Percentiles rank a stretch among this genome's conserved stretches.
These are phyloP conservation scores for Chytriomyces hyalinus DNA, from an alignment of 192 early-diverging fungal genomes.

Conservation along the genomic window DNA sequence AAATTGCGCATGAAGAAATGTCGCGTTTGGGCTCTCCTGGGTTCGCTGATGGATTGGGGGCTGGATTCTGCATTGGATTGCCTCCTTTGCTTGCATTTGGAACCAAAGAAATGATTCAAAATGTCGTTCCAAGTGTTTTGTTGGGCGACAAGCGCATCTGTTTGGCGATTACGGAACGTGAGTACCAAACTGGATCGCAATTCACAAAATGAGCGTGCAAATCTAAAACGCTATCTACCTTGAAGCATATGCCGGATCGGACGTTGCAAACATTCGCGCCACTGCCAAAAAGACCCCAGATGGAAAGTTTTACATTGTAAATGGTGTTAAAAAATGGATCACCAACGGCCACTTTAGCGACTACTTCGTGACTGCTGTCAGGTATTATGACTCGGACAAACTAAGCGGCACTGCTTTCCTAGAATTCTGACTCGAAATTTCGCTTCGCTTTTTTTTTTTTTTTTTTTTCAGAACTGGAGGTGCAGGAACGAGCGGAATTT, in stretches of 20 bases:
- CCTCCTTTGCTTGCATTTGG: slow-evolving; percentile 54
- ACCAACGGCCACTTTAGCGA: slow-evolving; percentile 48
- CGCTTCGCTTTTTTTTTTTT: no score
- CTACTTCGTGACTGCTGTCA: slow-evolving; percentile 55
- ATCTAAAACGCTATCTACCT: neutral
- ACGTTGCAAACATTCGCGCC: slow-evolving; percentile 50
- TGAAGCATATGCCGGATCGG: slow-evolving; percentile 22
- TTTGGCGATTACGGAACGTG: slow-evolving; percentile 58
- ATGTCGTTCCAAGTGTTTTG: slow-evolving; percentile 47
- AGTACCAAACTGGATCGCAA: neutral
- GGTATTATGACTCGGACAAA: neutral
- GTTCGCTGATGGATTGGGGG: slow-evolving; percentile 39
- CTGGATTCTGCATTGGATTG: slow-evolving; percentile 48
- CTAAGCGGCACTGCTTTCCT: neutral
- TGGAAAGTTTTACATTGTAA: slow-evolving; percentile 62
- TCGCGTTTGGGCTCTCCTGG: slow-evolving; percentile 39
- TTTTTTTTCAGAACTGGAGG: slow-evolving; percentile 47
- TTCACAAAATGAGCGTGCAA: no score
- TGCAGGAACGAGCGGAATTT: slow-evolving; percentile 58
- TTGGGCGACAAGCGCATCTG: slow-evolving; percentile 57
- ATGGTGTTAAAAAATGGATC: slow-evolving; percentile 64
- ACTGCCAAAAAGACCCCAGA: slow-evolving; percentile 49
- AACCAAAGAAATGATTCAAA: slow-evolving; percentile 43
- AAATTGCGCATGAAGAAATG: slow-evolving; percentile 53
- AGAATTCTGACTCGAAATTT: neutral